A percentile compares a stretch with the other conserved stretches of the same genome.
Conservation (phyloP, 2,329 filamentous ascomycete species). For the Cordyceps cicadae region DNA sequence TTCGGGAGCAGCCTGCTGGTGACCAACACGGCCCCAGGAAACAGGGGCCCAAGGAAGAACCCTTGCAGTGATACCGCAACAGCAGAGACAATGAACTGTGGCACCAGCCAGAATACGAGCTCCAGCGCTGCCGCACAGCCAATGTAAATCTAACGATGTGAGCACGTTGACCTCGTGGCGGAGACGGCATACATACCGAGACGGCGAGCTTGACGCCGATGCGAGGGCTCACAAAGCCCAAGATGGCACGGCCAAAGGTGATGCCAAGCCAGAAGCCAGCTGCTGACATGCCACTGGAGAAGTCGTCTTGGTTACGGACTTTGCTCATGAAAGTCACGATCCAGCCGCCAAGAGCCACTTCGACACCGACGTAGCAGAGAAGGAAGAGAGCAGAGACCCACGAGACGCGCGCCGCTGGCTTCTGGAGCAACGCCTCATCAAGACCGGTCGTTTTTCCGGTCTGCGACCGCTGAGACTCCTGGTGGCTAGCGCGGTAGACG, state of each 20-base stretch:
- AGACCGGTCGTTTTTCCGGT: constrained; percentile 12
- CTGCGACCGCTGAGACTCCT: constrained; percentile 13
- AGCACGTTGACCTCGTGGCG: neutral
- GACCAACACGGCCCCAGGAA: constrained; percentile 63
- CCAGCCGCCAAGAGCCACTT: constrained; percentile 70
- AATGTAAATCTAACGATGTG: constrained; percentile 48
- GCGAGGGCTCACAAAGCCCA: constrained; percentile 68
- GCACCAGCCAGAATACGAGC: constrained; percentile 74
- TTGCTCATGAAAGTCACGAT: constrained; percentile 82
- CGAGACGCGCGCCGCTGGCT: constrained; percentile 43
- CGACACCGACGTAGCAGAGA: constrained; percentile 69
- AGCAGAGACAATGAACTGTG: constrained; percentile 66
- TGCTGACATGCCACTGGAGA: constrained; percentile 64
- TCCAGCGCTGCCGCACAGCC: constrained; percentile 55
- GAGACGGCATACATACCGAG: constrained; percentile 24
- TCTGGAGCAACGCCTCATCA: constrained; percentile 30
- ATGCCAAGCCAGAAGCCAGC: constrained; percentile 82
- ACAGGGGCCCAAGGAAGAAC: constrained; percentile 73
- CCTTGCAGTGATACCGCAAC: constrained; percentile 64
- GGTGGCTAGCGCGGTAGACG: constrained; percentile 45
- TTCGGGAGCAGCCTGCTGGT: constrained; percentile 61
- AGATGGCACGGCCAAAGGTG: constrained; percentile 60
- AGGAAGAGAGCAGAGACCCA: constrained; percentile 71
- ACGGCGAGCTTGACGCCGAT: constrained; percentile 64
- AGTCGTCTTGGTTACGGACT: constrained; percentile 59